phyloP scores from a whole-genome alignment of 2,329 filamentous ascomycete genomes.

The Colletotrichum sp. region DNA sequence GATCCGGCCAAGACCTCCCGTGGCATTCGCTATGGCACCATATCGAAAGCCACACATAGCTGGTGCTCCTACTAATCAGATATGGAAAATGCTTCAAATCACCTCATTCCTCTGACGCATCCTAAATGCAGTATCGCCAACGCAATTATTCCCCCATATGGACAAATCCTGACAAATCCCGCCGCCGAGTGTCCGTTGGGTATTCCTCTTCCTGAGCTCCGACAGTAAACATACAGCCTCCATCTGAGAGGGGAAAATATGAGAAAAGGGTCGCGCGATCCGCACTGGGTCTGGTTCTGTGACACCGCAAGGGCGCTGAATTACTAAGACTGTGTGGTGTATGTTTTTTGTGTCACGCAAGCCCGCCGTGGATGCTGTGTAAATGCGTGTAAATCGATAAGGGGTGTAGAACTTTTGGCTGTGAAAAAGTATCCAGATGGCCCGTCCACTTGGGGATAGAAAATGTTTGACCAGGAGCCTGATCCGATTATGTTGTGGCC shows the following conservation, averaged over 20 bases:
- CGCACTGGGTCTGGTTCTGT: neutral
- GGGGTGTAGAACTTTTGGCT: neutral
- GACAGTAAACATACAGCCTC: slow-evolving; percentile 12
- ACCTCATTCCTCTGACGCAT: slow-evolving; percentile 5
- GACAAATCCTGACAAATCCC: slow-evolving; percentile 7
- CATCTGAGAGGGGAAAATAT: neutral
- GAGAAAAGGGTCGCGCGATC: neutral
- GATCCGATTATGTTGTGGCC: slow-evolving; percentile 7
- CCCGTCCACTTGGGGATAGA: neutral
- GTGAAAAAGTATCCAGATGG: neutral
- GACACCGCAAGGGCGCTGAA: neutral
- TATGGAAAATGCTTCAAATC: slow-evolving; percentile 11
- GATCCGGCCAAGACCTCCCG: neutral
- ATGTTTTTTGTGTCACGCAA: neutral
- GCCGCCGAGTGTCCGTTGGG: slow-evolving; percentile 15
- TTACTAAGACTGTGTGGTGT: neutral
- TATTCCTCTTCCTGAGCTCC: slow-evolving; percentile 13
- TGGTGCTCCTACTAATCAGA: neutral
- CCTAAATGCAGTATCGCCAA: slow-evolving; percentile 2
- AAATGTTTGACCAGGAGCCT: neutral
- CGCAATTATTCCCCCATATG: slow-evolving; percentile 3
- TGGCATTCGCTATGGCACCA: slow-evolving; percentile 11
- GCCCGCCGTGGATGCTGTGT: slow-evolving; percentile 7
- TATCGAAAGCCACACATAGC: slow-evolving; percentile 8
- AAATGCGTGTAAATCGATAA: neutral